Conservation (phyloP, 192 early-diverging fungal genomes). For the Rhizoclosmatium globosum region DNA sequence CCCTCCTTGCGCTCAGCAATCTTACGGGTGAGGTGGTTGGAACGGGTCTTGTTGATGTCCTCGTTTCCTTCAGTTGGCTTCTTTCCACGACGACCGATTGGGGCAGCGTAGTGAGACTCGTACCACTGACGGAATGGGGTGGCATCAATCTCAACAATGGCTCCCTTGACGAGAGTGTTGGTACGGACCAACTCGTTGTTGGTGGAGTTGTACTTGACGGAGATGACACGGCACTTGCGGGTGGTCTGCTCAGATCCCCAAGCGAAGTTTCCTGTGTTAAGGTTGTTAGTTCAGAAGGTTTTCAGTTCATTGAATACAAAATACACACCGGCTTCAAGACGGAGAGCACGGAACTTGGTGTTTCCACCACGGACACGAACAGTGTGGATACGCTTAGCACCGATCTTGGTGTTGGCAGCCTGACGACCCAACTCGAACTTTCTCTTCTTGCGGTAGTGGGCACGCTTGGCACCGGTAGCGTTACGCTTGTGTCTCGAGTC, state of each 20-base stretch:
- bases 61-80: conserved; percentile 54
- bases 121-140: conserved; percentile 99
- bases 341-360: conserved; percentile 97
- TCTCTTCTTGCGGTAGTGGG: conserved; percentile 99
- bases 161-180: conserved; percentile 98
- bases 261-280: conserved; percentile 88
- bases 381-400: conserved; percentile 94
- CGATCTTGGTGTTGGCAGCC: conserved; percentile 97
- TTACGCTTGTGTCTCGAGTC: conserved; percentile 99
- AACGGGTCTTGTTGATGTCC: conserved; percentile 82
- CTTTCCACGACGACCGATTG: conserved; percentile 85
- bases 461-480: conserved; percentile 98
- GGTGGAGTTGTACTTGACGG: conserved; percentile 98
- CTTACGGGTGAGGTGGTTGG: conserved; percentile 91
- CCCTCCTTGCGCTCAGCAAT: conserved; percentile 81
- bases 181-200: conserved; percentile 99
- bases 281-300: background rate
- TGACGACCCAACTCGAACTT: conserved; percentile 99
- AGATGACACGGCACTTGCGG: conserved; percentile 95
- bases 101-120: conserved; percentile 94
- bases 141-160: conserved; percentile 96
- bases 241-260: conserved; percentile 97
- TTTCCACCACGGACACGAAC: conserved; percentile 99
- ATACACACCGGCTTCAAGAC: conserved; percentile 79
- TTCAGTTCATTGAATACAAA: no score